Conservation (phyloP, 2,329 filamentous ascomycete species). For the Mariannaea elegans region DNA sequence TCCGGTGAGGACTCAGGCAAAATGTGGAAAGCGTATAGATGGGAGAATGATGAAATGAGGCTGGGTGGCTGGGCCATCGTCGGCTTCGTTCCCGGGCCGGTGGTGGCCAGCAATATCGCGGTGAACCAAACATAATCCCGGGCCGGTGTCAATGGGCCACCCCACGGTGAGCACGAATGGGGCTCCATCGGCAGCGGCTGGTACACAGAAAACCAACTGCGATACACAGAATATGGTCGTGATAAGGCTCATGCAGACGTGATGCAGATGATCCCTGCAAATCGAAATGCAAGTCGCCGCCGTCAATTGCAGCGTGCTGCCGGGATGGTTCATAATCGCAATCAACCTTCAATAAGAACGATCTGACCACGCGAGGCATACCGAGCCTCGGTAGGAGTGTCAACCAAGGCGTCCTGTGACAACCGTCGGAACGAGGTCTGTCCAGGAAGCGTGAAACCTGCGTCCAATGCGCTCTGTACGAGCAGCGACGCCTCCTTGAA, state of each 20-base stretch:
- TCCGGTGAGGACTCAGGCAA: conserved; percentile 16
- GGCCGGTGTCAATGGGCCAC: conserved; percentile 16
- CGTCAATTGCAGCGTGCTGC: conserved; percentile 14
- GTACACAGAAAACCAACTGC: conserved; percentile 13
- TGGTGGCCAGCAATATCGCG: conserved; percentile 2
- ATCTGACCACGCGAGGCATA: conserved; percentile 40
- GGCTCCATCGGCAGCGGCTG: conserved; percentile 15
- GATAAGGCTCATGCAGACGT: conserved; percentile 21
- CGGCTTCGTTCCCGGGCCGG: conserved; percentile 29
- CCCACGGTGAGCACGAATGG: conserved; percentile 17
- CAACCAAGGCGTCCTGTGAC: conserved; percentile 28
- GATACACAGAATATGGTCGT: conserved; percentile 15
- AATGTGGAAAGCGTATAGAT: conserved; percentile 11
- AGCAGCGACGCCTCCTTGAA: conserved; percentile 87
- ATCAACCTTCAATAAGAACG: conserved; percentile 45
- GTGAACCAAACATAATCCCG: conserved; percentile 21
- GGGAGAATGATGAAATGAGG: conserved; percentile 7
- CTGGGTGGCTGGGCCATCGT: conserved; percentile 16
- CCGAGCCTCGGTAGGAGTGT: conserved; percentile 39
- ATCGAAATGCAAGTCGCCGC: conserved; percentile 8
- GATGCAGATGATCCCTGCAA: conserved; percentile 10
- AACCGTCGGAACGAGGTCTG: conserved; percentile 49
- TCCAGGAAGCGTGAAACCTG: conserved; percentile 63
- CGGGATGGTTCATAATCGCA: background rate
- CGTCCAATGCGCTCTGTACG: conserved; percentile 77